Evolutionary conservation across 1,284 basidiomycete genomes (phyloP), one percentile per base, ranked within the genome.

Genomic region (Apiotrichum sp.): DNA sequence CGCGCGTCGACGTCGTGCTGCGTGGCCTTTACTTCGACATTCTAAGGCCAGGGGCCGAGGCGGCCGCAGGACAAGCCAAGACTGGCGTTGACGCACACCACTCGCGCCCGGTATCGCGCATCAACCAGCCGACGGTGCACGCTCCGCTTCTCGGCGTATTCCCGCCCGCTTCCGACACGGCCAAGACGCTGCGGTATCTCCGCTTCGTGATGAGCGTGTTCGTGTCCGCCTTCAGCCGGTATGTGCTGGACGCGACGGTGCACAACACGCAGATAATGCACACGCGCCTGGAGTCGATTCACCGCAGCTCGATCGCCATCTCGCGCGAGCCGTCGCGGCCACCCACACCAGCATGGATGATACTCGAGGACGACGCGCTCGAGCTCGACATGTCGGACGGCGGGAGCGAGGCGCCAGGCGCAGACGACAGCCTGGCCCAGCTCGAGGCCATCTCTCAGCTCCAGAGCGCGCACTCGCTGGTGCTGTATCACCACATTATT

Each of bases 171-270:
- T 69, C 80, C 0, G 62, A 78, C 22, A 77, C 83, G 22, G 80
- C 82, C 52, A 80, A 78, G 58, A 71, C 81, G 3, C 75, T 88
- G 5, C 76, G 84, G 6, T 81, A 83, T 62, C 84, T 90, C 61
- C 83, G 87, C 38, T 90, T 89, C 68, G 77, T 83, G 44, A 83
- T 84, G 6, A 83, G 87, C 34, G 78, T 82, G 6, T 89, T 92
- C 74, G 77, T 90, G 44, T 78, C 78, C 22, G 78, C 78, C 6
- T 75, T 92, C 14, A 82, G 82, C 3, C 78, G 81, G 38, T 89
- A 93, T 64, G 78, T 89, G 22, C 84, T 85, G 54, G 87, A 90
- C 69, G 83, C 82, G 9, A 88, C 93, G 57, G 81, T 84, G 8
- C 82, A 82, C 13, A 86, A 87, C 67, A 86, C 88, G 66, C 83